Conservation (phyloP, 306 rosid genomes). For the Vigna angularis region DNA sequence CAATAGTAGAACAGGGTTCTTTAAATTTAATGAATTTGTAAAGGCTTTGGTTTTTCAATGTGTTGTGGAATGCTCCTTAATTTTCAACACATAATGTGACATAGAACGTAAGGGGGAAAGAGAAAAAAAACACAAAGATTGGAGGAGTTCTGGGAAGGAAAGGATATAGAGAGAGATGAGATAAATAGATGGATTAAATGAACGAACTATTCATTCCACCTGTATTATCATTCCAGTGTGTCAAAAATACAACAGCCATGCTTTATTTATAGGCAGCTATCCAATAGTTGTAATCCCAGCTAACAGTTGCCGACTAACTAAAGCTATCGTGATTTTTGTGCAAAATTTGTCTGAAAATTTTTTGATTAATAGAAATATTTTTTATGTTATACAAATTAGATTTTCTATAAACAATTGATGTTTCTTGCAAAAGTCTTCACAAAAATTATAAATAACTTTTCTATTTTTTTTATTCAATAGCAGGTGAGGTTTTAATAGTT, state of each 20-base stretch:
- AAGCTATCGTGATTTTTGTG: too few relatives aligned
- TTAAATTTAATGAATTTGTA: conserved; percentile 21
- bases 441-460: too few relatives aligned
- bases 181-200: not conserved
- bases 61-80: conserved; percentile 17
- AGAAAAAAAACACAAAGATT: not conserved
- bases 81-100: conserved; percentile 4
- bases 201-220: not conserved
- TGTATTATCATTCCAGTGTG: not conserved
- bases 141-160: not conserved
- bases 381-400: too few relatives aligned
- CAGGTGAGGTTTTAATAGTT: too few relatives aligned
- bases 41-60: conserved; percentile 6
- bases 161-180: not conserved
- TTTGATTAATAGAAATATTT: too few relatives aligned
- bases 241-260: not conserved
- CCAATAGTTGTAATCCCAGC: not conserved
- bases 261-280: not conserved
- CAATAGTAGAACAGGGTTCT: conserved; percentile 19
- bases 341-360: too few relatives aligned
- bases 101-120: not conserved
- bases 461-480: too few relatives aligned
- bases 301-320: not conserved
- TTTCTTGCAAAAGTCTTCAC: too few relatives aligned
- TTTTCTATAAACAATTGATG: not conserved